Evolutionary conservation across 2,329 filamentous ascomycete species (phyloP).

Genomic region (Madurella fahalii): DNA sequence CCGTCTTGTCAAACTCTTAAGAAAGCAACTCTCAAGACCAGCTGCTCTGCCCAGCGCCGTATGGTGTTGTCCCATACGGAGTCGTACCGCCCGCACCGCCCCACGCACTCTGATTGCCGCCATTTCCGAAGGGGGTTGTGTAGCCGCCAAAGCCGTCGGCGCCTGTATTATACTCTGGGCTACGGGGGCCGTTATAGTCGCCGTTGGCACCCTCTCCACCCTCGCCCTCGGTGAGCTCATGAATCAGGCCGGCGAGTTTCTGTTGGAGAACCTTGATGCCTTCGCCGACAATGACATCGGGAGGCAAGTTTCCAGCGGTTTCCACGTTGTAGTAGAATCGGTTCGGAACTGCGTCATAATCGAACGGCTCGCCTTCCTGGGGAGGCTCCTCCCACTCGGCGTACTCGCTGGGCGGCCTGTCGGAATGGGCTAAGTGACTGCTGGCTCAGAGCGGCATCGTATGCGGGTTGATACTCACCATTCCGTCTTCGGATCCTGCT

Average conservation of each 20-base stretch:
- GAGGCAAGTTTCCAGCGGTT: constrained; percentile 79
- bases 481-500: constrained; percentile 75
- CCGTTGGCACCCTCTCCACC: constrained; percentile 38
- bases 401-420: constrained; percentile 76
- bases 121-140: constrained; percentile 60
- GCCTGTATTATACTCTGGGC: constrained; percentile 61
- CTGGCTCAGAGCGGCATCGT: not conserved
- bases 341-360: constrained; percentile 80
- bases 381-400: constrained; percentile 74
- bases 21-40: constrained; percentile 39
- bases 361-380: constrained; percentile 79
- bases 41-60: constrained; percentile 48
- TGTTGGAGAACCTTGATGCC: constrained; percentile 85
- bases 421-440: constrained; percentile 26
- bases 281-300: constrained; percentile 82
- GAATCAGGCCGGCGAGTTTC: constrained; percentile 74
- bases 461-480: constrained; percentile 57
- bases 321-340: constrained; percentile 95
- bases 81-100: constrained; percentile 52
- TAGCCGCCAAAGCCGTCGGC: constrained; percentile 56
- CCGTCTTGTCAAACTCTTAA: not conserved
- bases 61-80: constrained; percentile 42
- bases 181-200: constrained; percentile 61
- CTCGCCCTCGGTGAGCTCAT: constrained; percentile 48
- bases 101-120: constrained; percentile 60